Base-by-base conservation (phyloP, 495 filamentous ascomycete genomes). In the Lepraria neglecta region DNA sequence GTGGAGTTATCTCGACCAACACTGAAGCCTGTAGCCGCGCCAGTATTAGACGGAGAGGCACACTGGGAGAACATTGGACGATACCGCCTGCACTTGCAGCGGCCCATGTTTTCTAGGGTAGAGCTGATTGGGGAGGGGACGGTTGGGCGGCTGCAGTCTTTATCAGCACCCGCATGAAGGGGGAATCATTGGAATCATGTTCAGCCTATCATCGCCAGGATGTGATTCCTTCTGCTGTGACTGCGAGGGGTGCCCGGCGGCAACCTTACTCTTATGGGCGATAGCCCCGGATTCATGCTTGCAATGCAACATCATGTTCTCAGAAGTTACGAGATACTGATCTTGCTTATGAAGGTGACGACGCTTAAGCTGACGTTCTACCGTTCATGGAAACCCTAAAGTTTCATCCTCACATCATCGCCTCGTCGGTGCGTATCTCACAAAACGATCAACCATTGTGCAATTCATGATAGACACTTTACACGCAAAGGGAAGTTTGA, bases 21-120 rank as follows among this genome's bases (percentile, higher is more conserved):
- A 3, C 28, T 46, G 40, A 28, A 47, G 59, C 59, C 47, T n/a
- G 59, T 61, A 61, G 59, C 42, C 59, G 59, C 59, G 59, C 59
- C 59, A 61, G 59, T 33, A 33, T 47, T 30, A 35, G 31, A 28
- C n/a, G 28, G 21, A 17, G 9, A 47, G n/a, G 21, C 45, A 44
- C 6, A 44, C 4, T n/a, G 30, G 12, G 0, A 21, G 6, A 28
- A n/a, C 15, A n/a, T 38, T 27, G 44, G 33, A 15, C 6, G 11
- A 31, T 4, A 27, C 42, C 42, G 43, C 7, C 4, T 19, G 56
- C 28, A 58, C 33, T 38, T 38, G 44, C 24, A 14, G 47, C 38
- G 21, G 44, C 50, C 30, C 50, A 53, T 53, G 4, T 3, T 53
- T 14, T 15, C 50, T 53, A n/a, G 31, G 33, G 19, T 12, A 15